phyloP scores from a whole-genome alignment of 495 filamentous ascomycete species.

The Xylaria castorea region DNA sequence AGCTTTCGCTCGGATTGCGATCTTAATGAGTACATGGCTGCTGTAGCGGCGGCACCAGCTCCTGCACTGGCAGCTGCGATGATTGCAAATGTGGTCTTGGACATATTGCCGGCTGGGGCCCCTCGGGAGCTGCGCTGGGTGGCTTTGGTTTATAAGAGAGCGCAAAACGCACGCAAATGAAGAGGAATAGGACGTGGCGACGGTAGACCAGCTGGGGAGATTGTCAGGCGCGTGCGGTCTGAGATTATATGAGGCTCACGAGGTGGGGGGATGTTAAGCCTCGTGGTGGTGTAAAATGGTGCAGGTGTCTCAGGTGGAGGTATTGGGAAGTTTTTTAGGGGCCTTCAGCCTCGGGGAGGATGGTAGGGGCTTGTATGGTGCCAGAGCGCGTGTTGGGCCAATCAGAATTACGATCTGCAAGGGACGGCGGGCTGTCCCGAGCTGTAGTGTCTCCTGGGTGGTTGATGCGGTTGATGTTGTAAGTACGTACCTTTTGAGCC shows the following conservation, averaged over 20 bases:
- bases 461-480: background rate
- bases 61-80: slow-evolving; percentile 90
- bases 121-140: slow-evolving; percentile 23
- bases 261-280: slow-evolving; percentile 32
- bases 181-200: slow-evolving; percentile 3
- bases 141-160: slow-evolving; percentile 37
- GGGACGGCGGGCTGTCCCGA: slow-evolving; percentile 20
- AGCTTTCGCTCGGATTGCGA: slow-evolving; percentile 53
- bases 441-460: background rate
- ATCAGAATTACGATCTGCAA: slow-evolving; percentile 5
- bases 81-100: slow-evolving; percentile 84
- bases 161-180: background rate
- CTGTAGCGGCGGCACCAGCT: slow-evolving; percentile 82
- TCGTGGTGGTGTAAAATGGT: slow-evolving; percentile 41
- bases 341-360: slow-evolving; percentile 35
- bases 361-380: background rate
- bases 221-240: slow-evolving; percentile 36
- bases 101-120: slow-evolving; percentile 60
- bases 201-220: slow-evolving; percentile 27
- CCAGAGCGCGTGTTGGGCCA: slow-evolving; percentile 9
- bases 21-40: slow-evolving; percentile 72
- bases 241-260: slow-evolving; percentile 43
- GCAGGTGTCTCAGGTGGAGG: slow-evolving; percentile 34
- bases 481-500: background rate
- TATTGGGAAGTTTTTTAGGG: slow-evolving; percentile 30